Conservation (phyloP, 495 filamentous ascomycete species). For the Aspergillus incahuasiensis region DNA sequence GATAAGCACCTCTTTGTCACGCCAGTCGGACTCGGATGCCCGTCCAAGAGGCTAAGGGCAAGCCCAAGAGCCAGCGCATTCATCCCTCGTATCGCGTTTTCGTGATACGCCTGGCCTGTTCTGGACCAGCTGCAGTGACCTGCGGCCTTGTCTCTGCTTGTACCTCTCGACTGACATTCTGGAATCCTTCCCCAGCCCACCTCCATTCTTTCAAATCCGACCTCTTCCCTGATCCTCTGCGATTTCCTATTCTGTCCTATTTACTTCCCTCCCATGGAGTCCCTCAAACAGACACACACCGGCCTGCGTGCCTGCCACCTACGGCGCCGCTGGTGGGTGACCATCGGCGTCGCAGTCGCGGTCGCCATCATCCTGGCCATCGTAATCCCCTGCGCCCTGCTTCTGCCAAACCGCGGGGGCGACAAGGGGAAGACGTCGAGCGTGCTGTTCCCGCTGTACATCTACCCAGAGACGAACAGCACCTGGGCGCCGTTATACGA, state of each 20-base stretch:
- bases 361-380: conserved; percentile 16
- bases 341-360: conserved; percentile 1
- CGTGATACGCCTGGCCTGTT: too few species aligned
- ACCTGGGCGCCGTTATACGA: conserved; percentile 42
- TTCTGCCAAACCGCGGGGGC: conserved; percentile 6
- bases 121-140: too few species aligned
- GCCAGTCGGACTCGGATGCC: too few species aligned
- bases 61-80: too few species aligned
- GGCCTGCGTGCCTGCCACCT: conserved; percentile 3
- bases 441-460: conserved; percentile 48
- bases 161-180: too few species aligned
- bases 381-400: conserved; percentile 13
- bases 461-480: conserved; percentile 36
- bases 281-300: neutral
- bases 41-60: too few species aligned
- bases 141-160: too few species aligned
- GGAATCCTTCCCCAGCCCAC: neutral
- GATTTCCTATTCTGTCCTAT: neutral
- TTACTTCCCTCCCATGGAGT: neutral
- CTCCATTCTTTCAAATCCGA: neutral
- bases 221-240: neutral
- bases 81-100: too few species aligned
- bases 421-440: conserved; percentile 20
- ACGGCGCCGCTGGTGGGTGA: conserved; percentile 14
- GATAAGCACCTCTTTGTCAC: neutral